phyloP scores from a whole-genome alignment of 805 yeast species.

The Yarrowia phangngaensis region DNA sequence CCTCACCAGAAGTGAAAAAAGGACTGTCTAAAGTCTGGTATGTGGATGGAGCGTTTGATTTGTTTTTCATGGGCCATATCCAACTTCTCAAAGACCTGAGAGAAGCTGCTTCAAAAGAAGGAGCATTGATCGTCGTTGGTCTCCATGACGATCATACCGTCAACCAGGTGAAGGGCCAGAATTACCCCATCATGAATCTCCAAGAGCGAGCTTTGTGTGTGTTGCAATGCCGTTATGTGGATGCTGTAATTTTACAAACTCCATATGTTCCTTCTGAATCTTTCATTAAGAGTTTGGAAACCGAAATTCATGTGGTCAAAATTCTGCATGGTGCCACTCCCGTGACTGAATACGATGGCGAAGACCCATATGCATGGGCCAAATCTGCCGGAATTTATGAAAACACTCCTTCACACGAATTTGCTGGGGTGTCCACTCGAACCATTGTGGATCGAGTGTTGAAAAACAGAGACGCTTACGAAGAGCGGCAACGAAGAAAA shows the following conservation, averaged over 20 bases:
- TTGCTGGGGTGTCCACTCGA: constrained; percentile 60
- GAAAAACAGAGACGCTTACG: constrained; percentile 62
- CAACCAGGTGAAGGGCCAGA: constrained; percentile 55
- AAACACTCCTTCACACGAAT: constrained; percentile 53
- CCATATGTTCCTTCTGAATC: constrained; percentile 50
- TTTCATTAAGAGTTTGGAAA: constrained; percentile 43
- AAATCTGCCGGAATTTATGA: constrained; percentile 41
- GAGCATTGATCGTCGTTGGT: constrained; percentile 61
- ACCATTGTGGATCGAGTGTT: constrained; percentile 74
- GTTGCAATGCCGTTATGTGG: constrained; percentile 80
- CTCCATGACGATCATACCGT: constrained; percentile 57
- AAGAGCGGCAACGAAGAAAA: constrained; percentile 81
- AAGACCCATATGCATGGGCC: constrained; percentile 44
- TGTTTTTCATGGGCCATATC: constrained; percentile 91
- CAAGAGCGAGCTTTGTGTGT: constrained; percentile 84
- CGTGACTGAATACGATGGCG: constrained; percentile 40
- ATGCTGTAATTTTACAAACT: constrained; percentile 69
- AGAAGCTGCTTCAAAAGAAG: constrained; percentile 40
- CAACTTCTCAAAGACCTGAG: constrained; percentile 57
- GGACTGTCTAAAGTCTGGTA: constrained; percentile 43
- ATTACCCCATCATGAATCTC: constrained; percentile 80
- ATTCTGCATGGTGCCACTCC: constrained; percentile 61
- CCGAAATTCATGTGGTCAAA: constrained; percentile 39
- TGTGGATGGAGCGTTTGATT: constrained; percentile 82
- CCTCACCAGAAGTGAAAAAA: constrained; percentile 13